Evolutionary conservation across 2,329 filamentous ascomycete species (phyloP), one percentile per base, ranked within the genome.

Genomic region (Zymoseptoria passerinii): DNA sequence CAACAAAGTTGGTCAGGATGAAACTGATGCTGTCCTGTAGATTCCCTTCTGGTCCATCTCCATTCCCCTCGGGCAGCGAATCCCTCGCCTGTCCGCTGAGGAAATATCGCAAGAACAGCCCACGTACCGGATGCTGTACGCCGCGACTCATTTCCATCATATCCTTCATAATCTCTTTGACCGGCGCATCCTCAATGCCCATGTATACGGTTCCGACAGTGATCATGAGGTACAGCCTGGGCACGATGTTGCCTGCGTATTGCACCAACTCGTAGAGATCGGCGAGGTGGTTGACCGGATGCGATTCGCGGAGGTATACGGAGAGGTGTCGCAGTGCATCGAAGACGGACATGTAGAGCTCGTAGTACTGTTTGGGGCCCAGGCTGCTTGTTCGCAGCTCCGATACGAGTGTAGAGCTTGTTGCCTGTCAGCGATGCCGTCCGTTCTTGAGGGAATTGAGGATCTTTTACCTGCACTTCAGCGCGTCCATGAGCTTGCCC

Each of bases 101-200:
- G 72, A 96, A 99, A 76, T 99, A 99, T 71, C 94, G 86, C 69
- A 99, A 77, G 73, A 99, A 99, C 57, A 99, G 80, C 18, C 94
- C 94, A 58, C 94, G 89, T 63, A 96, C 92, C 16, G 94, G 94
- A 75, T 99, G 94, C 71, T 99, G 94, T 20, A 99, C 92, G 58
- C 94, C 94, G 63, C 94, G 84, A 76, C 91, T 97, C 94, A 99
- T 99, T 76, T 99, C 94, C 94, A 99, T 99, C 94, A 99, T 99
- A 75, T 99, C 94, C 77, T 99, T 99, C 94, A 99, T 99, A 63
- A 99, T 90, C 79, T 99, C 94, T 77, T 99, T 99, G 66, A 99
- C 94, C 0, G 94, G 94, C 59, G 95, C 94, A 81, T 97, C 94
- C 70, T 94, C 89, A 71, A 99, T 95, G 27, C 90, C 87, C 94